Base-by-base conservation (phyloP, 2,329 filamentous ascomycete species). In the Akanthomyces dipterigenus region DNA sequence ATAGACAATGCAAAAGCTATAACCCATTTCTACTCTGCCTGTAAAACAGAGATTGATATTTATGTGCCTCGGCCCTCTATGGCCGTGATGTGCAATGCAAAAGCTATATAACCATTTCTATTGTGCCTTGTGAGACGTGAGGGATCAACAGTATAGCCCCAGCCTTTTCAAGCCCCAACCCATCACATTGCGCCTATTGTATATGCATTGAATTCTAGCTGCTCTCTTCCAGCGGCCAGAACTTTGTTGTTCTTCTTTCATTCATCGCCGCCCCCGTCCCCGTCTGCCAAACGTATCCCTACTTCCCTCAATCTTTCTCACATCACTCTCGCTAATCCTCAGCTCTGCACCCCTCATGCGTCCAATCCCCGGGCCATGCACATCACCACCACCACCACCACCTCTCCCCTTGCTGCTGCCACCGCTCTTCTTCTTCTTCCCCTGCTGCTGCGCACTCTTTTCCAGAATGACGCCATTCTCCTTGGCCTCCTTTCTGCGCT, bases 401-500 rank as follows among this genome's bases (percentile, higher is more conserved):
- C 31, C 31, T 34, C 76, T 70, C 65, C 67, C 71, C 79, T 59
- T 76, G 77, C 62, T 5, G 14, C 36, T 11, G 8, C 12, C 77
- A 62, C 72, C 78, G 60, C 73, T 70, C 60, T 72, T 77, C 61
- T 68, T 72, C 65, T 71, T 72, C 31, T 70, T 66, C 48, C 78
- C 78, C 58, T 69, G 67, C 36, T 78, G 78, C 59, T 70, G 67
- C 28, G 46, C 66, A 34, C 28, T 71, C 64, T 79, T 81, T 78
- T 98, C 95, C 38, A 98, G 78, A 54, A 98, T 86, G 67, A 98
- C 87, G 6, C 93, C 95, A 68, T 93, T 96, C 79, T 98, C 93
- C 70, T 82, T 85, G 2, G 95, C 95, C 72, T 96, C 91, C 45
- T 79, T 80, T 42, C 93, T 80, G 56, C 93, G 78, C 77, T 83